phyloP scores from a whole-genome alignment of 2,329 filamentous ascomycete species.

The Diaporthe batatas region DNA sequence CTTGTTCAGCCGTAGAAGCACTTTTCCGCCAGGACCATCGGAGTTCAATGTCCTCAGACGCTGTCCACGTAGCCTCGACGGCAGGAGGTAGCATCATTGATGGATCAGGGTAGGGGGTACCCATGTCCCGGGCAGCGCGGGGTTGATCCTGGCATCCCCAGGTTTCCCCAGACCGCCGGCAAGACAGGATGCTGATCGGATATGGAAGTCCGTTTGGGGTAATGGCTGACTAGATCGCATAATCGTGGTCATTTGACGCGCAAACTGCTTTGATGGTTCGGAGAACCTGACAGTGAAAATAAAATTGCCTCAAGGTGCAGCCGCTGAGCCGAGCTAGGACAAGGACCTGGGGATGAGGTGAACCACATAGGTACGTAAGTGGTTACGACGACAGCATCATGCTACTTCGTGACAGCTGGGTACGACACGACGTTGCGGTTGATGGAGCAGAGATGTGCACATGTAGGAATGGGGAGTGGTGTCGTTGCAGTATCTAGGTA shows the following conservation, averaged over 20 bases:
- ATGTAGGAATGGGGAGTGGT: not conserved
- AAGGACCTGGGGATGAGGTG: too few species aligned
- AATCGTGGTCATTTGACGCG: not conserved
- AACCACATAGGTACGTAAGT: too few species aligned
- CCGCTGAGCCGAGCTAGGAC: not conserved
- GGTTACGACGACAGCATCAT: too few species aligned
- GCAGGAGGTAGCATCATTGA: not conserved
- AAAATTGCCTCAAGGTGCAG: not conserved
- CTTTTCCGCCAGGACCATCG: not conserved
- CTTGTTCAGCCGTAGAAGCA: not conserved
- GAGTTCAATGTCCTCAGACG: slow-evolving; percentile 5
- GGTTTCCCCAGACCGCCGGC: not conserved
- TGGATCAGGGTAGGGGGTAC: not conserved
- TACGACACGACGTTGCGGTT: not conserved
- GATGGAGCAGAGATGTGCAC: not conserved
- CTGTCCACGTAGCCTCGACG: not conserved
- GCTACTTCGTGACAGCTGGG: not conserved
- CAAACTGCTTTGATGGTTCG: not conserved
- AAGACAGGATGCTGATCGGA: not conserved
- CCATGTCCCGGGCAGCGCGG: not conserved
- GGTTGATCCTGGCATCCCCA: not conserved
- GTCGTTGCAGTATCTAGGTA: not conserved
- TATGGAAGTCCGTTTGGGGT: not conserved
- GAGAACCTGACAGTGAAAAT: not conserved
- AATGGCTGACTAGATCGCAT: not conserved